These are phyloP conservation scores for Solanum lycopersicoides DNA, from an alignment of 257 asterid species.

Conservation along the genomic window DNA sequence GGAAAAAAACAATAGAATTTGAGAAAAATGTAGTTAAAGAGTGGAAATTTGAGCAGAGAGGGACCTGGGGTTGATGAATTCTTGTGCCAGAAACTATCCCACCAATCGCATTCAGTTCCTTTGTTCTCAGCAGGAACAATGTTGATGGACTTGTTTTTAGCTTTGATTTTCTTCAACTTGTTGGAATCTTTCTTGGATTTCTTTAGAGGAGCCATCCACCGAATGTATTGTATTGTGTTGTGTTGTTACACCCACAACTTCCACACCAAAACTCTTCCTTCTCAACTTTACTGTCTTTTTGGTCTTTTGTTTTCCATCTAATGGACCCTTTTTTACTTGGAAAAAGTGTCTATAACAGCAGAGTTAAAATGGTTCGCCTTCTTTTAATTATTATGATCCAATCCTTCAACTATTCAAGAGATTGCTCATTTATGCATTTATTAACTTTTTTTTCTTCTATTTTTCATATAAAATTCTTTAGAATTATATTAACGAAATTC, in stretches of 20 bases:
- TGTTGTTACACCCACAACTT: neutral
- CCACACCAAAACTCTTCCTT: neutral
- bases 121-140: slow-evolving; percentile 36
- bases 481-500: too few species aligned
- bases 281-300: neutral
- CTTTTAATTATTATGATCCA: too few species aligned
- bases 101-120: slow-evolving; percentile 83
- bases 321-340: neutral
- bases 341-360: too few species aligned
- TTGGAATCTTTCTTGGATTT: slow-evolving; percentile 53
- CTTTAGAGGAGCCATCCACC: slow-evolving; percentile 62
- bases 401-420: too few species aligned
- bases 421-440: too few species aligned
- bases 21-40: neutral
- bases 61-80: slow-evolving; percentile 49
- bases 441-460: too few species aligned
- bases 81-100: slow-evolving; percentile 79
- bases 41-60: neutral
- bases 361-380: too few species aligned
- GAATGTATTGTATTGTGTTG: neutral
- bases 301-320: neutral
- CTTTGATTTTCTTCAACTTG: slow-evolving; percentile 50
- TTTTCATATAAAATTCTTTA: too few species aligned
- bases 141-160: slow-evolving; percentile 12
- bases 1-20: neutral